Conservation (phyloP, 23 red algal genomes). For the Gracilaria gracilis region DNA sequence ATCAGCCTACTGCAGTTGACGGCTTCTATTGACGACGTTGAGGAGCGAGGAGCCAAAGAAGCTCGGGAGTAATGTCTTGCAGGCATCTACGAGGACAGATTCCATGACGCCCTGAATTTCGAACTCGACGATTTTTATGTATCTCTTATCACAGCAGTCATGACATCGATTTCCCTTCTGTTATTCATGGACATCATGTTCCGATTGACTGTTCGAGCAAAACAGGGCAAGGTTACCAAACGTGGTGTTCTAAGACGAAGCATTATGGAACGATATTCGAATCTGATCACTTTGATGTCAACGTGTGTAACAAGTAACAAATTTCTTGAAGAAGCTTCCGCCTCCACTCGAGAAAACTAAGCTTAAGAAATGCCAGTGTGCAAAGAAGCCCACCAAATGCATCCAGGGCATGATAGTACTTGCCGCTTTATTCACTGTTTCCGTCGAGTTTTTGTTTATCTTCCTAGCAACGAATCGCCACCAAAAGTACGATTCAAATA, state of each 20-base stretch:
- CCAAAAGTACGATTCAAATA: background rate
- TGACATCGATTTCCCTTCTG: background rate
- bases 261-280: background rate
- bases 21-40: no score
- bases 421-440: background rate
- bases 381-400: background rate
- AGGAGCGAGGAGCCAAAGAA: no score
- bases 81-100: slow-evolving; percentile 12
- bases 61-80: no score
- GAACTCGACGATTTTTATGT: background rate
- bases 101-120: slow-evolving; percentile 12
- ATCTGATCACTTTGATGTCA: background rate
- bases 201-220: background rate
- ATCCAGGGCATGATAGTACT: background rate
- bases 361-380: background rate
- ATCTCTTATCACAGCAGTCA: background rate
- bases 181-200: background rate
- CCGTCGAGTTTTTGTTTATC: slow-evolving; percentile 18
- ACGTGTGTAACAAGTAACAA: background rate
- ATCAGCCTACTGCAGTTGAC: no score
- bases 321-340: no score
- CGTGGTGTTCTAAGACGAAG: background rate
- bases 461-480: slow-evolving; percentile 5
- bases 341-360: background rate
- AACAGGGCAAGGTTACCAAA: background rate